Evolutionary conservation across 208 protist species (phyloP), one percentile per base, ranked within the genome.

Genomic region (Acanthamoeba sp.): DNA sequence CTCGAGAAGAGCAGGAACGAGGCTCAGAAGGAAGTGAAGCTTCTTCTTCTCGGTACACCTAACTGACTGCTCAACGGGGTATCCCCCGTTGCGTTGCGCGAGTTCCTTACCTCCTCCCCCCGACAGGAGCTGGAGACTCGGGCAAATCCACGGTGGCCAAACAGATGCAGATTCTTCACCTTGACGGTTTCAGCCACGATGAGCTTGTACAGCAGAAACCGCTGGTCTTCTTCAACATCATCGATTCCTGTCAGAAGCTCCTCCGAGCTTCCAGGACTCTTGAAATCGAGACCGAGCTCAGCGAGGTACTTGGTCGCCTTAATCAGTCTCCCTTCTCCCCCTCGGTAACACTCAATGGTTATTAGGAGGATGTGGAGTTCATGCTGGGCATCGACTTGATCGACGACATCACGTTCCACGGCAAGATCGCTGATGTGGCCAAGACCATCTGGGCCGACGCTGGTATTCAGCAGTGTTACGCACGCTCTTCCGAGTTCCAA

Each of bases 91-190:
- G n/a, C n/a, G n/a, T 62, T 27, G 22, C 55, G 12, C 55, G 22
- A 62, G 12, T 22, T 62, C 55, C 55, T 27, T 62, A 71, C 29
- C 62, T 71, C 7, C 62, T 29, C 6, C 29, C 20, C 6, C 62
- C 6, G 27, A 62, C 93, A 95, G 95, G 96, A 36, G 50, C 96
- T 1, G 97, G 97, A 32, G 97, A 98, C 80, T 97, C 95, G 27
- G 97, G 97, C 64, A 98, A 98, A 93, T 96, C 93, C 38, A 98
- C 97, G 7, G 85, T 98, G 20, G 94, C 97, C 78, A 98, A 98
- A 84, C 97, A 98, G 91, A 98, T 98, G 97, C 97, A 96, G 42
- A 95, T 98, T 29, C 94, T 98, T 18, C 96, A 98, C 94, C 27
- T 91, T 16, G 66, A 97, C 34, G 97, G 97, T 52, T 98, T 97